phyloP scores from a whole-genome alignment of 1,284 basidiomycete genomes.

The Quambalaria eucalypti region DNA sequence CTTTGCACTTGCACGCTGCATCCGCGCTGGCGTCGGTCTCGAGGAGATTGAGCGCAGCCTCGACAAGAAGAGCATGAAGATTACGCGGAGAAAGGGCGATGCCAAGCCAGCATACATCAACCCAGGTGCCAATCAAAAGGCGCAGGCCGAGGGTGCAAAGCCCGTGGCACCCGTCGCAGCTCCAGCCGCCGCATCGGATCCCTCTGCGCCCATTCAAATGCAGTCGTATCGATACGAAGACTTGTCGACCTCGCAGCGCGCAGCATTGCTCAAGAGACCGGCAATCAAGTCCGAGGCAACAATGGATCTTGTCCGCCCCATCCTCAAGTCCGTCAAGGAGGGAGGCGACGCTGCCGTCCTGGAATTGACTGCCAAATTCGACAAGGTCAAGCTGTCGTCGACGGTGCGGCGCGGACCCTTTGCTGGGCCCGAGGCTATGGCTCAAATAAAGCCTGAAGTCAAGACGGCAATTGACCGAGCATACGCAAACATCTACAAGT shows the following conservation, averaged over 20 bases:
- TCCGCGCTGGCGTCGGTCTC: slow-evolving; percentile 72
- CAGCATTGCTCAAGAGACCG: slow-evolving; percentile 72
- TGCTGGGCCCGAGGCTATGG: slow-evolving; percentile 52
- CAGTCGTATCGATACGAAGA: slow-evolving; percentile 28
- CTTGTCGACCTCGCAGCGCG: slow-evolving; percentile 56
- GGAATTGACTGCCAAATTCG: slow-evolving; percentile 86
- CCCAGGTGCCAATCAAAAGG: slow-evolving; percentile 22
- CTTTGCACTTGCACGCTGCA: slow-evolving; percentile 81
- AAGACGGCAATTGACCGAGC: slow-evolving; percentile 80
- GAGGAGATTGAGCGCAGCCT: slow-evolving; percentile 77
- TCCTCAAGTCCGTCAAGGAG: slow-evolving; percentile 74
- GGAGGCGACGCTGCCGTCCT: slow-evolving; percentile 80
- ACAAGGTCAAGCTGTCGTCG: slow-evolving; percentile 63
- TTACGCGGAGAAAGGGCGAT: slow-evolving; percentile 80
- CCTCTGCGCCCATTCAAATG: slow-evolving; percentile 51
- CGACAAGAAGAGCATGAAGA: slow-evolving; percentile 75
- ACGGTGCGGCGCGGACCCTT: slow-evolving; percentile 36
- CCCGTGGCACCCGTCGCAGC: slow-evolving; percentile 9
- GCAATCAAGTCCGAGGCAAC: slow-evolving; percentile 88
- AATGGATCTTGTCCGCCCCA: slow-evolving; percentile 88
- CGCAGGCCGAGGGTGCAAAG: slow-evolving; percentile 34
- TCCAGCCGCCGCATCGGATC: slow-evolving; percentile 18
- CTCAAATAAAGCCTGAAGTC: slow-evolving; percentile 49
- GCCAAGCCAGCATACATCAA: slow-evolving; percentile 76
- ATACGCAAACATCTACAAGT: slow-evolving; percentile 70